phyloP scores from a whole-genome alignment of 75 land plant genomes.

The Picea sitchensis region DNA sequence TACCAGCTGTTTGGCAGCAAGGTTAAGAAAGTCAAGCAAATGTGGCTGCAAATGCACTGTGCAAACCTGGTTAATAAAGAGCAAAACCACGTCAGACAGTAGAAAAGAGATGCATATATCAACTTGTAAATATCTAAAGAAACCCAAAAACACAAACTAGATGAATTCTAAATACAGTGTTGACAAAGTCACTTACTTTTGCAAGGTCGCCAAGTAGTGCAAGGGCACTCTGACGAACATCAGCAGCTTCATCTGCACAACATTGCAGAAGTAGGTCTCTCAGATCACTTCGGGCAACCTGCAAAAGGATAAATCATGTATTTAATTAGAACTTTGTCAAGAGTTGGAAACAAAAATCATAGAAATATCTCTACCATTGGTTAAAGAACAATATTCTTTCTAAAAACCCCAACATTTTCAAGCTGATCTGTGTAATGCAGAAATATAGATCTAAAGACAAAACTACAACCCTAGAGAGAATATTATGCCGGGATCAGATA shows the following conservation, averaged over 20 bases:
- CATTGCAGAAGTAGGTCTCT: constrained; percentile 85
- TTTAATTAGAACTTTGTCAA: too few species aligned
- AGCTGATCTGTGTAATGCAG: too few species aligned
- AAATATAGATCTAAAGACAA: too few species aligned
- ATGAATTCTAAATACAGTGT: constrained; percentile 6
- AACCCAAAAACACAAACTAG: background rate
- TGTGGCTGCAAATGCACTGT: constrained; percentile 85
- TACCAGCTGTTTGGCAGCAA: constrained; percentile 94
- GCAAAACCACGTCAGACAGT: background rate
- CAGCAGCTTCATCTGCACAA: constrained; percentile 89
- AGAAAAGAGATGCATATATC: constrained; percentile 1
- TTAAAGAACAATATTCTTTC: too few species aligned
- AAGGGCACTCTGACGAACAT: constrained; percentile 98
- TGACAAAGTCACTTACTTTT: constrained; percentile 48
- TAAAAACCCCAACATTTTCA: too few species aligned
- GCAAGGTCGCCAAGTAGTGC: constrained; percentile 99
- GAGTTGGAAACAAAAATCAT: too few species aligned
- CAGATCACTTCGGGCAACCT: constrained; percentile 85
- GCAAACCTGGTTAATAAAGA: constrained; percentile 57
- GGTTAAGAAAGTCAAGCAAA: constrained; percentile 69
- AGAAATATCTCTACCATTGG: too few species aligned
- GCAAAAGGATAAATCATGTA: constrained; percentile 6
- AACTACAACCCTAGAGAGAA: too few species aligned
- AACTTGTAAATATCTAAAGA: background rate
- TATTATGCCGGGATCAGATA: too few species aligned